phyloP scores from a whole-genome alignment of 495 filamentous ascomycete genomes.

The Penicillium malachiteum region DNA sequence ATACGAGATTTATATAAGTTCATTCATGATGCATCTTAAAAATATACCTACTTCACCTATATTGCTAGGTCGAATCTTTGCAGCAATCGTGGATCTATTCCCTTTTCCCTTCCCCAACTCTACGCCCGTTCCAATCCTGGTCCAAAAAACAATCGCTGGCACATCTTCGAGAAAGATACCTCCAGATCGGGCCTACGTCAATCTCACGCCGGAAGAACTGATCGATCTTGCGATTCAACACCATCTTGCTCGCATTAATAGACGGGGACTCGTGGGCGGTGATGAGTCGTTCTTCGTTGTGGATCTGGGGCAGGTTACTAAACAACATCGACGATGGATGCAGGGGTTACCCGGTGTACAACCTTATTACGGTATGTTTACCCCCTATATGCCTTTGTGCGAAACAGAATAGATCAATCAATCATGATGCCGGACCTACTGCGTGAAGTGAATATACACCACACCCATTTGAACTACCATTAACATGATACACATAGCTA shows the following conservation, averaged over 20 bases:
- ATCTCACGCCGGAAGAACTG: background rate
- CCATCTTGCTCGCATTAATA: constrained; percentile 5
- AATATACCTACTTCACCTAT: background rate
- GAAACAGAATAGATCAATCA: background rate
- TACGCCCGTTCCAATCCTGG: background rate
- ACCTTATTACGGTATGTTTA: constrained; percentile 24
- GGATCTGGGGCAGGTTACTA: constrained; percentile 14
- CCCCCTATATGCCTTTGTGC: background rate
- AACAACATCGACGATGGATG: constrained; percentile 5
- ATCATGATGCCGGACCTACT: no score
- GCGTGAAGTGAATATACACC: no score
- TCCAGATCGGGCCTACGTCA: background rate
- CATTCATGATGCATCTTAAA: background rate
- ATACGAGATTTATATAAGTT: no score
- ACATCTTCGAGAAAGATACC: background rate
- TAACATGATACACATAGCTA: constrained; percentile 17
- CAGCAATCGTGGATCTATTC: background rate
- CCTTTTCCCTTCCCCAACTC: background rate
- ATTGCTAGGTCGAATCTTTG: background rate
- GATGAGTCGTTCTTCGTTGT: constrained; percentile 29
- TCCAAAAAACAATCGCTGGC: background rate
- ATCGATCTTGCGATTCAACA: constrained; percentile 20
- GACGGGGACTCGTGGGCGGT: constrained; percentile 6
- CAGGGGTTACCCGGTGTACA: constrained; percentile 13
- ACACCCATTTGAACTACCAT: background rate